phyloP scores from a whole-genome alignment of 768 basidiomycete genomes.

The Gloeopeniophorella convolvens region DNA sequence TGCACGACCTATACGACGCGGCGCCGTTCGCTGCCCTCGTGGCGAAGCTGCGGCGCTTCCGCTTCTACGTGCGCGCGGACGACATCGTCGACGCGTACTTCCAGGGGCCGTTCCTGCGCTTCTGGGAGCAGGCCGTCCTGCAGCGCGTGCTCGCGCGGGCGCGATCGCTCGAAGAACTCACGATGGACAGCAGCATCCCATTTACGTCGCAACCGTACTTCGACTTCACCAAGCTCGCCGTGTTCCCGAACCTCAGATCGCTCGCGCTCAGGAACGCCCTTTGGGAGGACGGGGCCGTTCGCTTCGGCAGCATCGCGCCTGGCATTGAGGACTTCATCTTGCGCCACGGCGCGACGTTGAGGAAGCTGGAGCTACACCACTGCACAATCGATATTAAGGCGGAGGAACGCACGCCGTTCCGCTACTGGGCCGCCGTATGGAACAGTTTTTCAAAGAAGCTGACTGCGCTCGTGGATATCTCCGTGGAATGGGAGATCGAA shows the following conservation, averaged over 20 bases:
- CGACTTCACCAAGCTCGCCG: neutral
- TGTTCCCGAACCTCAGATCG: neutral
- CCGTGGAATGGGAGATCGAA: neutral
- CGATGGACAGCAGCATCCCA: neutral
- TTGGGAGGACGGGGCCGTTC: neutral
- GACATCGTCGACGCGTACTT: neutral
- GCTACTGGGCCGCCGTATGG: neutral
- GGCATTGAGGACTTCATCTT: neutral
- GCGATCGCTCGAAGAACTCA: too few relatives aligned
- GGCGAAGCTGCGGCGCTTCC: neutral
- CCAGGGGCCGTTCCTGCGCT: neutral
- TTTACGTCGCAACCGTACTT: neutral
- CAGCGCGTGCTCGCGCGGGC: neutral
- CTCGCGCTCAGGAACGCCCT: neutral
- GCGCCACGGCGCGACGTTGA: neutral
- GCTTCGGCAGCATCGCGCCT: neutral
- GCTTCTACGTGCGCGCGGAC: neutral
- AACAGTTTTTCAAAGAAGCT: neutral
- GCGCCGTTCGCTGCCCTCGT: neutral
- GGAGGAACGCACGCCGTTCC: neutral
- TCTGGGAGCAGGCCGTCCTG: neutral
- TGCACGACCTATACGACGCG: neutral
- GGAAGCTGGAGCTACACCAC: conserved; percentile 9
- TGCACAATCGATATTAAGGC: conserved; percentile 14
- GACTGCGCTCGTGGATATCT: neutral